These are phyloP conservation scores for Bruguiera hainesii DNA, from an alignment of 441 rosid species.

Conservation along the genomic window DNA sequence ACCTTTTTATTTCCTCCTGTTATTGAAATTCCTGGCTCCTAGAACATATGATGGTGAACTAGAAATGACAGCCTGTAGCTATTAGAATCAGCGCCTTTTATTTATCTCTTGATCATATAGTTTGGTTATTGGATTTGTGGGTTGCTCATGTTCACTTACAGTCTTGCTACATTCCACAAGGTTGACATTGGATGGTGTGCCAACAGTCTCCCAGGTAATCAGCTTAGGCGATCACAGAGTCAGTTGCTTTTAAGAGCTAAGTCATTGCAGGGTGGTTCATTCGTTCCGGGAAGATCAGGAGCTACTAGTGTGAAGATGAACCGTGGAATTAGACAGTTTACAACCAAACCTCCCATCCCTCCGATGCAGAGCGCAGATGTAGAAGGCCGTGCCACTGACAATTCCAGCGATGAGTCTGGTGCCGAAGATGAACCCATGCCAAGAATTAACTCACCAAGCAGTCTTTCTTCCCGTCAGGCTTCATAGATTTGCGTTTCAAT, in stretches of 20 bases:
- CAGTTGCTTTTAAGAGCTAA: conserved; percentile 35
- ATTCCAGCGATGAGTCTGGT: conserved; percentile 53
- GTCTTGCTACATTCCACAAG: conserved; percentile 26
- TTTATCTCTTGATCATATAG: too few species aligned
- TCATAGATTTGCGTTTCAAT: conserved; percentile 1
- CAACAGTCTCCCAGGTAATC: conserved; percentile 29
- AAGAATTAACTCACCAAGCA: conserved; percentile 72
- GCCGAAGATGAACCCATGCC: conserved; percentile 51
- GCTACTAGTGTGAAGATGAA: conserved; percentile 31
- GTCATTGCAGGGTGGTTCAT: conserved; percentile 2
- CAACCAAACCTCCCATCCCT: conserved; percentile 16
- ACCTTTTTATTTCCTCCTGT: too few species aligned
- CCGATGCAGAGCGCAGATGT: conserved; percentile 14
- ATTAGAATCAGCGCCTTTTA: too few species aligned
- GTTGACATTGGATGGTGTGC: conserved; percentile 35
- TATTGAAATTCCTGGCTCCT: too few species aligned
- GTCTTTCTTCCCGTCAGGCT: conserved; percentile 42
- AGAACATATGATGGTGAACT: too few species aligned
- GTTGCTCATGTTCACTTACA: not conserved
- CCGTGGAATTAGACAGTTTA: conserved; percentile 23
- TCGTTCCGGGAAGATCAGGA: conserved; percentile 45
- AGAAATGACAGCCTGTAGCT: too few species aligned
- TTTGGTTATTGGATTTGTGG: too few species aligned
- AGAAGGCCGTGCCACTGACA: conserved; percentile 29
- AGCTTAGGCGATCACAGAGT: conserved; percentile 35